These are phyloP conservation scores for Aaosphaeria pasadenensis DNA, from an alignment of 2,329 filamentous ascomycete genomes.

Conservation along the genomic window DNA sequence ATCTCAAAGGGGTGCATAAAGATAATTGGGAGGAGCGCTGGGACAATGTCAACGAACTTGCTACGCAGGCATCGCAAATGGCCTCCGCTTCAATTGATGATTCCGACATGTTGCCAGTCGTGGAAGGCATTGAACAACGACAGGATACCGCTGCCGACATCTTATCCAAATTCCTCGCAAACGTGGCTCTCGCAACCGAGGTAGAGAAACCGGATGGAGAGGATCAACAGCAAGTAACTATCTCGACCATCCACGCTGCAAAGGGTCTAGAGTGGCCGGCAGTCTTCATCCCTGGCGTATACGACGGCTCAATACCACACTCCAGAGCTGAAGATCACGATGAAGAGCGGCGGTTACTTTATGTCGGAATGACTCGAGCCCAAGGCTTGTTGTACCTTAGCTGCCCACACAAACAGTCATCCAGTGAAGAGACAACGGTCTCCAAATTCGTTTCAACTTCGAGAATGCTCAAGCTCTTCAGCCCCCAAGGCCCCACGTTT, in stretches of 20 bases:
- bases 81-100: slow-evolving; percentile 43
- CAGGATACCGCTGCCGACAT: slow-evolving; percentile 56
- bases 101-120: slow-evolving; percentile 55
- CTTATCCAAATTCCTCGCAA: slow-evolving; percentile 80
- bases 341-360: slow-evolving; percentile 84
- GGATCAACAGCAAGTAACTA: slow-evolving; percentile 67
- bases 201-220: slow-evolving; percentile 61
- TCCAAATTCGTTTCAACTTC: slow-evolving; percentile 68
- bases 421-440: slow-evolving; percentile 59
- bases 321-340: slow-evolving; percentile 78
- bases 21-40: slow-evolving; percentile 68
- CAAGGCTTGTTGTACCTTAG: slow-evolving; percentile 84
- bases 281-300: slow-evolving; percentile 87
- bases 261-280: slow-evolving; percentile 97
- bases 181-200: slow-evolving; percentile 82
- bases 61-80: slow-evolving; percentile 74
- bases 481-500: slow-evolving; percentile 67
- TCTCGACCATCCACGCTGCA: slow-evolving; percentile 93
- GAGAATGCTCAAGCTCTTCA: slow-evolving; percentile 52
- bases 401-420: slow-evolving; percentile 67
- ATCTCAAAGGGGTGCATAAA: slow-evolving; percentile 66
- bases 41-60: slow-evolving; percentile 87
- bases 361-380: slow-evolving; percentile 95
- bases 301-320: slow-evolving; percentile 88
- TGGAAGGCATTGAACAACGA: slow-evolving; percentile 69